These are phyloP conservation scores for Boletellus ananas DNA, from an alignment of 768 basidiomycete genomes.

Conservation along the genomic window DNA sequence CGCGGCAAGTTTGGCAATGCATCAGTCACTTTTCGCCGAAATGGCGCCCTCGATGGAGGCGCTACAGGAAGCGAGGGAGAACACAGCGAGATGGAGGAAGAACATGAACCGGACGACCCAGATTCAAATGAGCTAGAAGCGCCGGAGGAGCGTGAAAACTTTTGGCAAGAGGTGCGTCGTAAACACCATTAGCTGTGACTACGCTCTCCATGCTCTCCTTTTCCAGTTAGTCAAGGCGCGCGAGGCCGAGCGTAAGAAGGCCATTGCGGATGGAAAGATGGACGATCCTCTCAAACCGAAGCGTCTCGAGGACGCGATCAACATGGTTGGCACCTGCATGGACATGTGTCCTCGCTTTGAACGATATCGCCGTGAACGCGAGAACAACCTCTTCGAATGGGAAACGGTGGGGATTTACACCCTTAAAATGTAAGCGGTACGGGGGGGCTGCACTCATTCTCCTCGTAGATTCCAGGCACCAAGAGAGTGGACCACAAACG, in stretches of 20 bases:
- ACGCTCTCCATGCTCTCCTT: slow-evolving; percentile 20
- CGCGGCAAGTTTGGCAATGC: slow-evolving; percentile 41
- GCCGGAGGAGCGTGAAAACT: slow-evolving; percentile 60
- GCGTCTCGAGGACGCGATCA: slow-evolving; percentile 84
- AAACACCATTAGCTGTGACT: slow-evolving; percentile 7
- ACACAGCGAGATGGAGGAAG: slow-evolving; percentile 34
- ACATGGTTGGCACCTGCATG: slow-evolving; percentile 87
- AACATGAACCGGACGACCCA: slow-evolving; percentile 23
- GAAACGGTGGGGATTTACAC: slow-evolving; percentile 60
- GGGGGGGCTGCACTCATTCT: slow-evolving; percentile 32
- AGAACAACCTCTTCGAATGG: slow-evolving; percentile 82
- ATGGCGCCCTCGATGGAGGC: slow-evolving; percentile 27
- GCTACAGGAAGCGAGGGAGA: slow-evolving; percentile 33
- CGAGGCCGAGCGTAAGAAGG: slow-evolving; percentile 64
- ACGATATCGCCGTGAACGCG: slow-evolving; percentile 83
- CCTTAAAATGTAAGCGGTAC: neutral
- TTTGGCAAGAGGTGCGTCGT: slow-evolving; percentile 65
- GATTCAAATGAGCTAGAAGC: slow-evolving; percentile 55
- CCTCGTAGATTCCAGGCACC: slow-evolving; percentile 69
- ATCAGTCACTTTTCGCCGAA: slow-evolving; percentile 34
- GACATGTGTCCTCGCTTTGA: slow-evolving; percentile 97
- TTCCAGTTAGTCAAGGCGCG: slow-evolving; percentile 67
- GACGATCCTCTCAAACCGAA: slow-evolving; percentile 79
- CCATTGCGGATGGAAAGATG: slow-evolving; percentile 83
- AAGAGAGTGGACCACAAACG: slow-evolving; percentile 79